Conservation (phyloP, 805 yeast species). For the Hanseniaspora vineae region DNA sequence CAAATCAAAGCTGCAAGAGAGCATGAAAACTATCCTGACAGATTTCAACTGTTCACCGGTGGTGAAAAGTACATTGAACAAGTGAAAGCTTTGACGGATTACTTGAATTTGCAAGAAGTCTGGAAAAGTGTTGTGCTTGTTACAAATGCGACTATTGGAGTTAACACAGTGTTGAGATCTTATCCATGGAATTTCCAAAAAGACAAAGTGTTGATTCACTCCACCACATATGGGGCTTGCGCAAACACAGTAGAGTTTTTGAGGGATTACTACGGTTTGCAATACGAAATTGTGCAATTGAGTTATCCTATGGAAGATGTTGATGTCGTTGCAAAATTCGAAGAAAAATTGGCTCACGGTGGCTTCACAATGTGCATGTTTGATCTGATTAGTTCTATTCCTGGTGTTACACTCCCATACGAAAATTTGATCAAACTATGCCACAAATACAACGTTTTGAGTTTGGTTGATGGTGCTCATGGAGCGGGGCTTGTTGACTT, state of each 20-base stretch:
- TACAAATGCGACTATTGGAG: conserved; percentile 48
- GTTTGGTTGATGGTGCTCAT: conserved; percentile 66
- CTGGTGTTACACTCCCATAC: conserved; percentile 49
- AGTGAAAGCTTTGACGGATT: conserved; percentile 26
- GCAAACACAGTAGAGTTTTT: conserved; percentile 36
- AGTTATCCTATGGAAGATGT: conserved; percentile 31
- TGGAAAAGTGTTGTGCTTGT: conserved; percentile 38
- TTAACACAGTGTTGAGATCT: conserved; percentile 43
- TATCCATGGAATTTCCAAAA: conserved; percentile 30
- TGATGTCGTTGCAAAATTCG: conserved; percentile 26
- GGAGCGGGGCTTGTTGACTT: conserved; percentile 41
- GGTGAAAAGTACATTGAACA: conserved; percentile 22
- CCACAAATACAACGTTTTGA: conserved; percentile 31
- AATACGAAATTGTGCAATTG: conserved; percentile 26
- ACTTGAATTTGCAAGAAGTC: conserved; percentile 31
- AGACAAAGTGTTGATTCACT: conserved; percentile 37
- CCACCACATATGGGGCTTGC: conserved; percentile 45
- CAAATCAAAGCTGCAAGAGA: conserved; percentile 19
- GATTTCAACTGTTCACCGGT: conserved; percentile 23
- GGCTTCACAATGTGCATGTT: conserved; percentile 30
- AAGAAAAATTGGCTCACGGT: conserved; percentile 15
- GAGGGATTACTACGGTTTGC: conserved; percentile 22
- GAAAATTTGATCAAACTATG: conserved; percentile 34
- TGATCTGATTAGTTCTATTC: conserved; percentile 51
- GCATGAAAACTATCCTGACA: conserved; percentile 34